Evolutionary conservation across 108 stramenopile species (phyloP), one percentile per base, ranked within the genome.

Genomic region (Chaetoceros tenuissimus): DNA sequence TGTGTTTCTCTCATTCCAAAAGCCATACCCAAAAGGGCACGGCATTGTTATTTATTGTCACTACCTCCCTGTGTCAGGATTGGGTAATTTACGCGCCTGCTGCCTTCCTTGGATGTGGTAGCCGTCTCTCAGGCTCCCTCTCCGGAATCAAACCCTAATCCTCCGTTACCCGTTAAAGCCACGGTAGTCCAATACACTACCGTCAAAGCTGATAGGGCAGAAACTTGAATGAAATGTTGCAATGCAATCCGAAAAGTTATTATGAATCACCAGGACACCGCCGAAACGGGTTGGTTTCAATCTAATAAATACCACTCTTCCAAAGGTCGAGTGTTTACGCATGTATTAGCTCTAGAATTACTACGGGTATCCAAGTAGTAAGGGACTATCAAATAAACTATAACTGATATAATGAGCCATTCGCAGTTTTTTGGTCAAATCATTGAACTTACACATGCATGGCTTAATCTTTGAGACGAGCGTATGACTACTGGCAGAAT

Each of bases 401-500:
- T 89, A 87, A 96, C 94, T 97, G 96, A 95, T 97, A 94, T 97
- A 97, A 97, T 97, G 96, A 97, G 96, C 85, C 80, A 78, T 88
- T 84, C 87, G 82, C 87, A 88, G 86, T 88, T 83, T 87, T 78
- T 78, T 79, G 74, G 85, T 87, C 82, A 73, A 75, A 78, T 48
- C 77, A 77, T 86, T 95, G 92, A 96, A 97, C 96, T 96, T 94
- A 96, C 87, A 97, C 96, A 94, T 96, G 96, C 96, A 97, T 97
- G 96, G 94, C 96, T 97, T 97, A 97, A 95, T 97, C 96, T 97
- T 97, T 95, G 93, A 97, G 94, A 95, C 96, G 90, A 97, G 96
- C 96, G 90, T 98, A 98, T 98, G 95, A 96, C 95, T 96, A 98
- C 95, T 98, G 97, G 95, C 97, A 98, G 97, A 94, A 98, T 98